A percentile compares a stretch with the other conserved stretches of the same genome.
Evolutionary conservation across 331 rosid genomes (phyloP).

Genomic region (Saraca asoca): DNA sequence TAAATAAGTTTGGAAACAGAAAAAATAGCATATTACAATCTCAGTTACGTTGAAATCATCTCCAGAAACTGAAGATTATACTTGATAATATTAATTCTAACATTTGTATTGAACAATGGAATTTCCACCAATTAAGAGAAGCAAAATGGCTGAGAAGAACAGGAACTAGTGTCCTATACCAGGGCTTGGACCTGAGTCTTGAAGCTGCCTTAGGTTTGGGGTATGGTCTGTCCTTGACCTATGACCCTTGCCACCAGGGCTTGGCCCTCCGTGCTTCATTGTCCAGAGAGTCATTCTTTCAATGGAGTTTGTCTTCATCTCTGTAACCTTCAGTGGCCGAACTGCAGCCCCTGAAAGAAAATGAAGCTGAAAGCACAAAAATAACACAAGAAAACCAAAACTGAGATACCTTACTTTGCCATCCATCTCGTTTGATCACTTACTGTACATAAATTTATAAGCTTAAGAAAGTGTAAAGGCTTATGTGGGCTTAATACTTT

Average conservation of each 20-base stretch:
- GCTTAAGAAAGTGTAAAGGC: background rate
- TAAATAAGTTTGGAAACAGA: background rate
- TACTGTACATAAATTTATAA: conserved; percentile 8
- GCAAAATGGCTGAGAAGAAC: background rate
- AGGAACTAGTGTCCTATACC: conserved; percentile 38
- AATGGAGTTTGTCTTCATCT: background rate
- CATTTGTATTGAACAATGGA: too few species aligned
- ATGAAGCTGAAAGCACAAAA: conserved; percentile 27
- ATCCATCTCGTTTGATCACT: conserved; percentile 6
- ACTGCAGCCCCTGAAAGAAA: conserved; percentile 28
- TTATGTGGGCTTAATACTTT: background rate
- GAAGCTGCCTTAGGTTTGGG: conserved; percentile 12
- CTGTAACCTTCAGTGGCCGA: conserved; percentile 28
- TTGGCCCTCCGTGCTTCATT: conserved; percentile 55
- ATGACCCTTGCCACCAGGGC: conserved; percentile 52
- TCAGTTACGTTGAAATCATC: background rate
- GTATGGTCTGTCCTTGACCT: background rate
- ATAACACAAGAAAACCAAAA: conserved; percentile 24
- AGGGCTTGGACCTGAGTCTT: conserved; percentile 45
- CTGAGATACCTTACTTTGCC: conserved; percentile 19
- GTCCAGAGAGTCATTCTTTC: conserved; percentile 29
- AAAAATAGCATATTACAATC: background rate
- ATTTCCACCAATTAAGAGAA: background rate
- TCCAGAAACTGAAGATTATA: background rate
- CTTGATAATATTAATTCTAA: background rate